phyloP scores from a whole-genome alignment of 345 rosid genomes.

The Syzygium oleosum region DNA sequence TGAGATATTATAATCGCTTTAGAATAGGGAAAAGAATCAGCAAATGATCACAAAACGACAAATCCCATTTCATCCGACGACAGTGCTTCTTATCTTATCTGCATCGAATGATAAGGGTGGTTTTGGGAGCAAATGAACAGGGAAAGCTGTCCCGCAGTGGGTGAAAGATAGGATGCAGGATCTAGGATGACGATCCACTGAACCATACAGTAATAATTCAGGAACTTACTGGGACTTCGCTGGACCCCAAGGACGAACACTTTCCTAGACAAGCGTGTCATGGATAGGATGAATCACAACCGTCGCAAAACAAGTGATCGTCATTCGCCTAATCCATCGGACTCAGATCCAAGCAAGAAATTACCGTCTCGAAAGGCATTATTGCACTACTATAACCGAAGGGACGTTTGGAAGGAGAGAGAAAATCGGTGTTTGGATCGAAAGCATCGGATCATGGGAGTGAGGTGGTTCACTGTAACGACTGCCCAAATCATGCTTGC shows the following conservation, averaged over 20 bases:
- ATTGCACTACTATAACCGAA: too few relatives aligned
- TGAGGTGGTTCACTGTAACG: rapidly evolving
- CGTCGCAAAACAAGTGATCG: background rate
- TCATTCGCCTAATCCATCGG: background rate
- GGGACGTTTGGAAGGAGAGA: too few relatives aligned
- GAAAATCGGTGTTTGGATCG: background rate
- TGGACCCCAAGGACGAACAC: background rate
- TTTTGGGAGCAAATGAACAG: background rate
- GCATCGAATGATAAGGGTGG: background rate
- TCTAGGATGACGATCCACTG: background rate
- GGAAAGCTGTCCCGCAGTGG: background rate
- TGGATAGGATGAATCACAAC: background rate
- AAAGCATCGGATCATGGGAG: background rate
- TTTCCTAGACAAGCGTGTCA: background rate
- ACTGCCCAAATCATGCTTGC: rapidly evolving
- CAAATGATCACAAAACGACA: background rate
- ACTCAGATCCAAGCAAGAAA: background rate
- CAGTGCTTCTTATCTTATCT: background rate
- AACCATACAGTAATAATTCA: background rate
- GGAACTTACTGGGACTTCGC: background rate
- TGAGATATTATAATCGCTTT: background rate
- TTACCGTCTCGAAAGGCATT: background rate
- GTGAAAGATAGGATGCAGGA: background rate
- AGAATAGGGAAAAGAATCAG: background rate
- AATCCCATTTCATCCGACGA: background rate